Evolutionary conservation across 352 stramenopile genomes (phyloP).

Genomic region (Globisporangium camurandrum): DNA sequence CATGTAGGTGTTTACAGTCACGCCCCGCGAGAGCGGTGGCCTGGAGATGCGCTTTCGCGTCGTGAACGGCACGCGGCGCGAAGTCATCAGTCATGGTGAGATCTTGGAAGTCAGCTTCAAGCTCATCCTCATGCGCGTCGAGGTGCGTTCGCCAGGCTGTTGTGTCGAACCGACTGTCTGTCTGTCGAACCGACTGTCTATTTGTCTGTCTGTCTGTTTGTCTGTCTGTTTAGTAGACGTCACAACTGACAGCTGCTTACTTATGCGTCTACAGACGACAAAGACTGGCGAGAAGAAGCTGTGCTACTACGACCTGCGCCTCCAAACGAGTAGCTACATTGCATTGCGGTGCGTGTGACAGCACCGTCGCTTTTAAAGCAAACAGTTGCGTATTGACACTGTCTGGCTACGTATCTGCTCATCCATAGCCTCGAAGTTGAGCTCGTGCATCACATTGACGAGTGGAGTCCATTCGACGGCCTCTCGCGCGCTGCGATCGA

Average conservation of each 20-base stretch:
- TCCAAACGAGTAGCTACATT: slow-evolving; percentile 41
- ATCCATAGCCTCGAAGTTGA: slow-evolving; percentile 38
- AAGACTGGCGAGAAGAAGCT: slow-evolving; percentile 34
- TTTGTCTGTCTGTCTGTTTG: too few species aligned
- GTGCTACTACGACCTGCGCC: slow-evolving; percentile 53
- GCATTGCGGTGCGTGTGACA: slow-evolving; percentile 24
- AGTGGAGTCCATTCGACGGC: slow-evolving; percentile 34
- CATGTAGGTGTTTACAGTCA: slow-evolving; percentile 43
- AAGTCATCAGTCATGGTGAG: slow-evolving; percentile 32
- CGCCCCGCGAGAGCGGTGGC: slow-evolving; percentile 12
- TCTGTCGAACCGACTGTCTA: too few species aligned
- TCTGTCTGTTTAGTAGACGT: neutral
- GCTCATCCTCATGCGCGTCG: slow-evolving; percentile 53
- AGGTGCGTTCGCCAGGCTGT: slow-evolving; percentile 28
- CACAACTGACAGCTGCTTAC: neutral
- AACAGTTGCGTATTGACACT: neutral
- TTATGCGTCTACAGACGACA: slow-evolving; percentile 20
- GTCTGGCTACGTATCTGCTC: neutral
- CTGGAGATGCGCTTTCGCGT: slow-evolving; percentile 53
- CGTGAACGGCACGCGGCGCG: slow-evolving; percentile 39
- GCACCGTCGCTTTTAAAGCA: neutral
- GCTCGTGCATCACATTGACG: slow-evolving; percentile 37
- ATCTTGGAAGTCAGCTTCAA: slow-evolving; percentile 55
- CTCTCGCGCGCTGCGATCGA: slow-evolving; percentile 23
- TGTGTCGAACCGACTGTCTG: too few species aligned